Evolutionary conservation across 129 eudicot species (phyloP).

Genomic region (Arctium lappa): DNA sequence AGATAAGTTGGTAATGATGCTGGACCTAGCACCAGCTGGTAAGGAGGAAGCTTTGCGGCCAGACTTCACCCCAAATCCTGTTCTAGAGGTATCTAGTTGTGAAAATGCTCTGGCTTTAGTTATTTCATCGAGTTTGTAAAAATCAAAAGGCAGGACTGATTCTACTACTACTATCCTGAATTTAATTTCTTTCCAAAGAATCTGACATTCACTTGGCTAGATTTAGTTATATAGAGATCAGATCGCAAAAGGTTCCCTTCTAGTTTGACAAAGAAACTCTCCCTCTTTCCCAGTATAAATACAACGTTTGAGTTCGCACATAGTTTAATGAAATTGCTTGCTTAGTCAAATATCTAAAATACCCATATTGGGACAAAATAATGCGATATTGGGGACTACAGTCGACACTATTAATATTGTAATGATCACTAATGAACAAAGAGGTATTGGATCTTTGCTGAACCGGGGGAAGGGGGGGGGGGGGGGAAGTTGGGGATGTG

Average conservation of each 20-base stretch:
- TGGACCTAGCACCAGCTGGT: slow-evolving; percentile 84
- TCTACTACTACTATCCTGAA: background rate
- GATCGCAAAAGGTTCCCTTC: background rate
- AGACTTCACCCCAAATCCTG: slow-evolving; percentile 89
- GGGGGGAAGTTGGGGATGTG: too few relatives aligned
- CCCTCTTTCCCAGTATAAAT: background rate
- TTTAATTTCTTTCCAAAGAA: background rate
- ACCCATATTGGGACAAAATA: background rate
- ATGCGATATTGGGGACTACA: background rate
- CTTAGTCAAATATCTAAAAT: background rate
- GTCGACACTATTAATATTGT: background rate
- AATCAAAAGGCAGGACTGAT: background rate
- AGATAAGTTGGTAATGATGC: slow-evolving; percentile 85
- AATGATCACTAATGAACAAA: too few relatives aligned
- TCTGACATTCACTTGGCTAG: background rate
- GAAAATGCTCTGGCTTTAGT: background rate
- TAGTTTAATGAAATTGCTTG: background rate
- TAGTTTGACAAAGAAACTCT: background rate
- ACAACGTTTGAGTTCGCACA: background rate
- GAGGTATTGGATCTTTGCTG: background rate
- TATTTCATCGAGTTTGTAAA: background rate
- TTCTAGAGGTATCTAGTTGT: slow-evolving; percentile 60
- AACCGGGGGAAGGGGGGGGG: too few relatives aligned
- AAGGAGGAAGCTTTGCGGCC: slow-evolving; percentile 78
- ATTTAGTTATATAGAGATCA: background rate